Conservation (phyloP, 2,329 filamentous ascomycete genomes). For the Rhynchosporium graminicola region DNA sequence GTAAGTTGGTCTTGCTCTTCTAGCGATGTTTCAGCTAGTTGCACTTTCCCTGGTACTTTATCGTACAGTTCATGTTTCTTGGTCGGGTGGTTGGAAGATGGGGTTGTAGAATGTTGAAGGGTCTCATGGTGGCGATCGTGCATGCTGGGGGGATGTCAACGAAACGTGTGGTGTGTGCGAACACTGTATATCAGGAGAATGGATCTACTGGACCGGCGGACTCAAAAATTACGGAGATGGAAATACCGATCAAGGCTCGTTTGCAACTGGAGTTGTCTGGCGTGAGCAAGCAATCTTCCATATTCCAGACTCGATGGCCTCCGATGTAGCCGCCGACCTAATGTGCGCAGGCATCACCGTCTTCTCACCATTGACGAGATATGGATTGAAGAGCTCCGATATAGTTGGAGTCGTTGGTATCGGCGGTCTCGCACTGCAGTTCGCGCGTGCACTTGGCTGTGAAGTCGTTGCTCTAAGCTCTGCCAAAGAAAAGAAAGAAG, state of each 20-base stretch:
- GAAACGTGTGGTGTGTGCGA: constrained; percentile 46
- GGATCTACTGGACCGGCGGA: constrained; percentile 45
- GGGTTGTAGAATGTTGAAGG: background rate
- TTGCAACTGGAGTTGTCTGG: constrained; percentile 44
- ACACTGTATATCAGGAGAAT: constrained; percentile 45
- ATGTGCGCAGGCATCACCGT: constrained; percentile 49
- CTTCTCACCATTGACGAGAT: constrained; percentile 37
- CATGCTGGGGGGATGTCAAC: constrained; percentile 48
- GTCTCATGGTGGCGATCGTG: constrained; percentile 44
- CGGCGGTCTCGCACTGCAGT: constrained; percentile 62
- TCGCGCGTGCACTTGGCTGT: constrained; percentile 62
- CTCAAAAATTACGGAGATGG: constrained; percentile 44
- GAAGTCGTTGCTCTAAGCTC: constrained; percentile 58
- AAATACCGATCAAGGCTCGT: constrained; percentile 50
- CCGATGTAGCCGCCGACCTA: constrained; percentile 45
- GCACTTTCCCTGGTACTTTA: too few relatives aligned
- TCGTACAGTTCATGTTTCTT: too few relatives aligned
- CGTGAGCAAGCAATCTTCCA: constrained; percentile 43
- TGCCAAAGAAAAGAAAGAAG: constrained; percentile 61
- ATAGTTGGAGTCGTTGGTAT: constrained; percentile 51
- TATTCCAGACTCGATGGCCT: constrained; percentile 43
- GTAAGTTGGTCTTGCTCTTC: constrained; percentile 4
- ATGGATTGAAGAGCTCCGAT: constrained; percentile 40
- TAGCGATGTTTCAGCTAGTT: too few relatives aligned
- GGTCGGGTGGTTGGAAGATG: too few relatives aligned